Evolutionary conservation across 2,329 filamentous ascomycete genomes (phyloP), one percentile per base, ranked within the genome.

Genomic region (Dothistroma septosporum): DNA sequence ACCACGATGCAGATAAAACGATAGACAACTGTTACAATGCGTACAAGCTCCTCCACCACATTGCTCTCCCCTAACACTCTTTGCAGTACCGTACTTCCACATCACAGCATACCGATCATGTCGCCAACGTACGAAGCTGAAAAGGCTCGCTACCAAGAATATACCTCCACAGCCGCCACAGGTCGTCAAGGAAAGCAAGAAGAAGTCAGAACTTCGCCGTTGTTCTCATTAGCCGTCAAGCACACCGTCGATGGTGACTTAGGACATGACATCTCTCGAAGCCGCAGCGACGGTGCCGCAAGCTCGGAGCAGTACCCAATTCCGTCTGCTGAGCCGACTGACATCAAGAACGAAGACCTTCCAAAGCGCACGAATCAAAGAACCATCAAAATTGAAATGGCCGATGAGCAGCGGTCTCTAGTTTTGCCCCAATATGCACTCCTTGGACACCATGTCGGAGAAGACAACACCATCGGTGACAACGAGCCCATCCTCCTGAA

Each of bases 401-500:
- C 9, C n/a, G 14, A 44, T 44, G 41, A 44, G 16, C 14, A 11
- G 33, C 33, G n/a, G 19, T n/a, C 41, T 44, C 41, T n/a, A 4
- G 44, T 66, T 50, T 47, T 69, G 11, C 64, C 69, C 7, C 69
- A 72, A 47, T 72, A 69, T 32, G 68, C 62, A 21, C 64, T 70
- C 0, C 62, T 73, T 0, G 70, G 72, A 4, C 68, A 65, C 41
- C 53, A 69, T 37, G 52, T 69, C 16, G 65, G 61, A 16, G 53
- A 64, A 2, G 19, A 64, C 21, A 32, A 46, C 2, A 24, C 19
- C 0, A 64, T 66, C 35, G 55, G 22, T 10, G 6, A 58, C 1
- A 33, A 57, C 0, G 68, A 74, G 55, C 70, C 71, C 0, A 64
- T 84, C 1, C 77, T 81, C 28, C 68, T 82, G 19, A 87, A 87